Base-by-base conservation (phyloP, 2,329 filamentous ascomycete species). In the Aureobasidium musti region DNA sequence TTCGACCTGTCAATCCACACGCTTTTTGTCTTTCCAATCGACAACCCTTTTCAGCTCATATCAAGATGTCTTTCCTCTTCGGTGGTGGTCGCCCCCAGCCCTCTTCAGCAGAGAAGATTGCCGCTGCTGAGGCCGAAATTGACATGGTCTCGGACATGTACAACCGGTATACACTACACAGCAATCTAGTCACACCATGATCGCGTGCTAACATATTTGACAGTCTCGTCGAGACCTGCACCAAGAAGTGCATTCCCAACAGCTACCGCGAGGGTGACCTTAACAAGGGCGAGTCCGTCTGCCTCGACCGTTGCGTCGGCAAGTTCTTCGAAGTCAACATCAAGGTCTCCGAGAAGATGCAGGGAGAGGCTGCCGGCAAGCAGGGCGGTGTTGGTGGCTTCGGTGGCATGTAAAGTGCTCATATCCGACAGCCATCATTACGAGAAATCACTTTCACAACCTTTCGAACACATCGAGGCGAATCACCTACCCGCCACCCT, bases 261-360 rank as follows among this genome's bases (percentile, higher is more conserved):
- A 88, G 94, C 74, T 99, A 98, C 87, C 92, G 92, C 78, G 95
- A 99, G 83, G 88, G 87, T 79, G 94, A 99, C 74, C 88, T 99
- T 75, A 97, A 97, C 87, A 99, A 99, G 84, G 96, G 93, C 84
- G 95, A 99, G 82, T 92, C 90, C 73, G 95, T 99, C 74, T 99
- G 96, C 83, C 88, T 99, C 73, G 95, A 99, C 82, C 91, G 95
- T 76, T 99, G 96, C 82, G 91, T 96, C 67, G 86, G 91, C 77
- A 99, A 99, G 84, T 99, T 98, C 84, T 97, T 99, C 82, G 94
- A 98, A 74, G 93, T 97, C 75, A 96, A 97, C 79, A 88, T 97
- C 84, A 98, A 97, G 84, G 91, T 98, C 68, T 94, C 91, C 75
- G 93, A 98, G 82, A 91, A 96, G 82, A 92, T 98, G 88, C 92